phyloP scores from a whole-genome alignment of 1,284 basidiomycete species.

The Pholiota adiposa region DNA sequence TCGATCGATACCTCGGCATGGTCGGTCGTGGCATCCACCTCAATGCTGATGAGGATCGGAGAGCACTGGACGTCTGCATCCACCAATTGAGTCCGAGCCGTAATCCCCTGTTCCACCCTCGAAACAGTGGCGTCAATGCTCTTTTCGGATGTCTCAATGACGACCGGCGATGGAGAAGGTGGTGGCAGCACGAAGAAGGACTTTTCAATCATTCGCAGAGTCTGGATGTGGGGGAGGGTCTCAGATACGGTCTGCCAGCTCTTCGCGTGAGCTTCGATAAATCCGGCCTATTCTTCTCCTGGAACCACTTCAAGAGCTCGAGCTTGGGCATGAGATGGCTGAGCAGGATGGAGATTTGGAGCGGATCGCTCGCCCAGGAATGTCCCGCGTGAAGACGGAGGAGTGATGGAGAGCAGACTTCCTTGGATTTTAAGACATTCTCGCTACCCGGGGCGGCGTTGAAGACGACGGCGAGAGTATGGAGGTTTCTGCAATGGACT shows the following conservation, averaged over 20 bases:
- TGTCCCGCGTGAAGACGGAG: conserved; percentile 72
- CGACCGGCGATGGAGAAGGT: conserved; percentile 19
- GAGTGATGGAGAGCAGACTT: conserved; percentile 63
- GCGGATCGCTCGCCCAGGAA: conserved; percentile 68
- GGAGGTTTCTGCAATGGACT: conserved; percentile 58
- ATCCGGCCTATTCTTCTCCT: conserved; percentile 73
- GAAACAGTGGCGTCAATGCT: conserved; percentile 58
- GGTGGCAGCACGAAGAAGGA: conserved; percentile 40
- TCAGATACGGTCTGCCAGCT: conserved; percentile 72
- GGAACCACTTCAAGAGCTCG: conserved; percentile 72
- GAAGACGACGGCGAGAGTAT: conserved; percentile 66
- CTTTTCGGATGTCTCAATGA: conserved; percentile 46
- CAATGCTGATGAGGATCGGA: conserved; percentile 48
- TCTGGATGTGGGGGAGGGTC: conserved; percentile 69
- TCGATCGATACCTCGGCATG: conserved; percentile 49
- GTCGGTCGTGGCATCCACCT: conserved; percentile 48
- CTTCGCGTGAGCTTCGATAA: conserved; percentile 63
- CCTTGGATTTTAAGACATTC: conserved; percentile 47
- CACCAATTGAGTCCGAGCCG: conserved; percentile 47
- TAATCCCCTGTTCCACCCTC: conserved; percentile 50
- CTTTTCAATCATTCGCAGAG: conserved; percentile 63
- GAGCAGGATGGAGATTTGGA: conserved; percentile 68
- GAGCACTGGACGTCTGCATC: conserved; percentile 53
- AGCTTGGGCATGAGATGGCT: conserved; percentile 76
- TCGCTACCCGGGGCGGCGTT: conserved; percentile 55